Percentiles rank a stretch among this genome's conserved stretches.
phyloP scores from a whole-genome alignment of 768 basidiomycete genomes.

The Suillus subalutaceus region DNA sequence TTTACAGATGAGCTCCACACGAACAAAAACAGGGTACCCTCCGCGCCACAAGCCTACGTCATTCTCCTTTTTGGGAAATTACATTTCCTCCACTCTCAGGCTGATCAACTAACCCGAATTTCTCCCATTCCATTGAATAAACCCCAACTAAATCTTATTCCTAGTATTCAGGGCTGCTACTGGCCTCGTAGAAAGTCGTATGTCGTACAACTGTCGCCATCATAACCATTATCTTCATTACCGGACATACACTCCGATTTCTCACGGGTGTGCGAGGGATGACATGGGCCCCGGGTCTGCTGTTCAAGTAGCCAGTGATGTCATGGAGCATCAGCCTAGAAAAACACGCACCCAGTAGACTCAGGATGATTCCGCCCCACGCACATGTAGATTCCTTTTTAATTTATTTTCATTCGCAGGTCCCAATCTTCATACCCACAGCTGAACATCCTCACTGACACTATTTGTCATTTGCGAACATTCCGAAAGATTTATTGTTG shows the following conservation, averaged over 20 bases:
- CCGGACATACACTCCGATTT: not conserved
- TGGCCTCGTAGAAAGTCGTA: too few relatives aligned
- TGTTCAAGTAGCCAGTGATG: not conserved
- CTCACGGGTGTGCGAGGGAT: not conserved
- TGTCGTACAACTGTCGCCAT: too few relatives aligned
- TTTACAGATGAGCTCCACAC: slow-evolving; percentile 35
- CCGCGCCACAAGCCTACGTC: slow-evolving; percentile 36
- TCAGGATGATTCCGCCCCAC: not conserved
- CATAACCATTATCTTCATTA: too few relatives aligned
- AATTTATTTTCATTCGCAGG: not conserved
- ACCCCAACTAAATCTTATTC: too few relatives aligned
- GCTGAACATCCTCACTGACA: not conserved
- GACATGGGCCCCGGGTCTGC: not conserved
- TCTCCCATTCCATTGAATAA: too few relatives aligned
- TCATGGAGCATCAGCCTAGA: not conserved
- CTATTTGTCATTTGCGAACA: too few relatives aligned
- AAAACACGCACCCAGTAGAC: not conserved
- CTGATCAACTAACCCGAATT: not conserved
- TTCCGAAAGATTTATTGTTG: not conserved
- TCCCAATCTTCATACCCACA: not conserved
- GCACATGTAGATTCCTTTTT: not conserved
- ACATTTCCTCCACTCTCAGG: not conserved
- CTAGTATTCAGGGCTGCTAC: too few relatives aligned
- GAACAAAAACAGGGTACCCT: slow-evolving; percentile 37
- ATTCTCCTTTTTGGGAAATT: slow-evolving; percentile 21